Conservation (phyloP, 805 yeast species). For the Torulaspora maleeae region DNA sequence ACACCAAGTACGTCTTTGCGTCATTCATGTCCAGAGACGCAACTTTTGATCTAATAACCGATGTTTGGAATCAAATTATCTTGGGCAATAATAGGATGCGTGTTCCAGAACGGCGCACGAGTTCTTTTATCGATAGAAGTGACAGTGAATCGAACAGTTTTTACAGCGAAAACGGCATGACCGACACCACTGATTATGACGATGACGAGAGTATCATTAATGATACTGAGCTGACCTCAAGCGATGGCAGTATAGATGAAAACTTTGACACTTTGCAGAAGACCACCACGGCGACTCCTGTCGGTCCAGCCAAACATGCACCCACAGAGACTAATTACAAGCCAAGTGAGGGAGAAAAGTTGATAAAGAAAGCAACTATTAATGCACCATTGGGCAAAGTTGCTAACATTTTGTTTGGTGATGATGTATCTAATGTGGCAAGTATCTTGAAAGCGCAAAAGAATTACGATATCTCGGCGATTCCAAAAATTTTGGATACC, state of each 20-base stretch:
- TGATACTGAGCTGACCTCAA: slow-evolving; percentile 27
- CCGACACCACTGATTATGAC: slow-evolving; percentile 18
- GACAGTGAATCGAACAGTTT: slow-evolving; percentile 9
- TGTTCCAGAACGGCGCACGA: slow-evolving; percentile 4
- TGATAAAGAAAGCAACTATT: slow-evolving; percentile 50
- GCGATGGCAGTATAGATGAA: slow-evolving; percentile 36
- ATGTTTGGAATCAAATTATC: slow-evolving; percentile 54
- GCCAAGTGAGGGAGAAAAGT: slow-evolving; percentile 47
- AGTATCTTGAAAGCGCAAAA: slow-evolving; percentile 53
- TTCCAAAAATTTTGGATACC: slow-evolving; percentile 38
- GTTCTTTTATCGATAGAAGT: slow-evolving; percentile 8
- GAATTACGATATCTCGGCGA: slow-evolving; percentile 53
- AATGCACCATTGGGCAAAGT: slow-evolving; percentile 65
- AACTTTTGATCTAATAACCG: slow-evolving; percentile 46
- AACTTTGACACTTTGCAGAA: slow-evolving; percentile 17
- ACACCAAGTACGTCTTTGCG: slow-evolving; percentile 59
- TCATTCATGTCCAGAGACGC: slow-evolving; percentile 58
- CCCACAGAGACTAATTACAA: slow-evolving; percentile 46
- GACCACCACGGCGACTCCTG: neutral
- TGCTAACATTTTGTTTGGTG: slow-evolving; percentile 57
- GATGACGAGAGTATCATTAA: slow-evolving; percentile 18
- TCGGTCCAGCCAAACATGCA: slow-evolving; percentile 44
- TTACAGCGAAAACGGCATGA: slow-evolving; percentile 10
- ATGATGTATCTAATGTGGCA: slow-evolving; percentile 44
- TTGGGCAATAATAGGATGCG: slow-evolving; percentile 13